Percentiles rank a stretch among this genome's conserved stretches.
These are phyloP conservation scores for Nakaseomyces delphensis DNA, from an alignment of 1,139 yeast genomes.

Conservation along the genomic window DNA sequence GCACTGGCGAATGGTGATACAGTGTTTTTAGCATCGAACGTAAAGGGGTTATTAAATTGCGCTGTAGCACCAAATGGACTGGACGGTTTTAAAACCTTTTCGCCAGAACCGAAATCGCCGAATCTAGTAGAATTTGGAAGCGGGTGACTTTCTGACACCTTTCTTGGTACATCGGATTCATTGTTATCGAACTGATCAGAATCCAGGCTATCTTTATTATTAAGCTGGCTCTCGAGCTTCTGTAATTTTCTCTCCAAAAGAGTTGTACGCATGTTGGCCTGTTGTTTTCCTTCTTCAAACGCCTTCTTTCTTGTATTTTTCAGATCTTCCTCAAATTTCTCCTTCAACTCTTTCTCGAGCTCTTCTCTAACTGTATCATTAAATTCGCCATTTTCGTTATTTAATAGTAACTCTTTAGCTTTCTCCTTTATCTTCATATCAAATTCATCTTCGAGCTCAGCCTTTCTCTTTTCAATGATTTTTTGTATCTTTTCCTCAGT, in stretches of 20 bases:
- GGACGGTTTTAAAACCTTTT: conserved; percentile 3
- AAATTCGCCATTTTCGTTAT: conserved; percentile 9
- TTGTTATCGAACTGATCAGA: conserved; percentile 32
- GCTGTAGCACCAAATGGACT: conserved; percentile 5
- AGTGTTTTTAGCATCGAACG: background rate
- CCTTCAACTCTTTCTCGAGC: conserved; percentile 16
- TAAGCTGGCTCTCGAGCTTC: conserved; percentile 19
- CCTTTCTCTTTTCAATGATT: conserved; percentile 19
- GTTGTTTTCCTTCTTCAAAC: conserved; percentile 35
- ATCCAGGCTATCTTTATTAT: conserved; percentile 8
- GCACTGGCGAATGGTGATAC: conserved; percentile 5
- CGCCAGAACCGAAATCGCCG: background rate
- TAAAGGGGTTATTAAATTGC: conserved; percentile 1
- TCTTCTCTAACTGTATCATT: conserved; percentile 11
- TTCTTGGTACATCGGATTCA: background rate
- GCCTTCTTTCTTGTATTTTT: conserved; percentile 33
- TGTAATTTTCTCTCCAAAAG: conserved; percentile 24
- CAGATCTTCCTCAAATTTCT: conserved; percentile 22
- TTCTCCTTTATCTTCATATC: conserved; percentile 10
- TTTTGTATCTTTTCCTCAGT: conserved; percentile 24
- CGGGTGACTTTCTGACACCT: background rate
- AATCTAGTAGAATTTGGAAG: background rate
- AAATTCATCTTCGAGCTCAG: conserved; percentile 23
- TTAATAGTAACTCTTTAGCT: conserved; percentile 4
- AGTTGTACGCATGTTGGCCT: conserved; percentile 30